Base-by-base conservation (phyloP, 768 basidiomycete genomes). In the Pseudohyphozyma bogoriensis region DNA sequence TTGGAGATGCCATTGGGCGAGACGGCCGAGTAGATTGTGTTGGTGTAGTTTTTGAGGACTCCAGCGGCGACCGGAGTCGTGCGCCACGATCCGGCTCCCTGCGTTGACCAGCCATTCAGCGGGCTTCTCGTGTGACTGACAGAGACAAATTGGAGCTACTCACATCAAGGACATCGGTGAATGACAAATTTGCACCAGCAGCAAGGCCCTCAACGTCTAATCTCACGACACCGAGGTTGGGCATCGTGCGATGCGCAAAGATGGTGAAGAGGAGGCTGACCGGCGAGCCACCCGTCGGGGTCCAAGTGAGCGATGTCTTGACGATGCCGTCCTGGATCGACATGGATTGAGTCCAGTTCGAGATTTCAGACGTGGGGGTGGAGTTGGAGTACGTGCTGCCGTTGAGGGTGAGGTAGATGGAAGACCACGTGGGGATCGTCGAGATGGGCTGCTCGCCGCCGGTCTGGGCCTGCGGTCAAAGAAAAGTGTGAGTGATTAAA, bases 161-260 rank as follows among this genome's bases (percentile, higher is more conserved):
- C 52, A 60, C 63, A 35, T 66, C 65, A 16, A 66, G 44, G 9
- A 66, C 65, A 18, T 66, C 65, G 12, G 65, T 66, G 1, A 66
- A 40, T 2, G 59, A 42, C 13, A 66, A 58, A 4, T 42, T 29
- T 11, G 20, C 12, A 5, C 32, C 26, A 15, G 37, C n/a, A 13
- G 20, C 31, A 2, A 66, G n/a, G 7, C 61, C 61, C 7, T 35
- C 10, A 15, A 66, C 59, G 22, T 55, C 56, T 5, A 66, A 33
- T 8, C 49, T 52, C 2, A 63, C 56, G 20, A 47, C 61, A 5
- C 56, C 65, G 11, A 66, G 26, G 36, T 59, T 66, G 10, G 65
- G 51, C 22, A 8, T 2, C 4, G 32, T 58, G 16, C 61, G 55
- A 32, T 66, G 65, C 7, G 65, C 65, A 33, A 58, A 44, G 20